Evolutionary conservation across 73 alveolate species (phyloP).

Genomic region (Paramecium biaurelia): DNA sequence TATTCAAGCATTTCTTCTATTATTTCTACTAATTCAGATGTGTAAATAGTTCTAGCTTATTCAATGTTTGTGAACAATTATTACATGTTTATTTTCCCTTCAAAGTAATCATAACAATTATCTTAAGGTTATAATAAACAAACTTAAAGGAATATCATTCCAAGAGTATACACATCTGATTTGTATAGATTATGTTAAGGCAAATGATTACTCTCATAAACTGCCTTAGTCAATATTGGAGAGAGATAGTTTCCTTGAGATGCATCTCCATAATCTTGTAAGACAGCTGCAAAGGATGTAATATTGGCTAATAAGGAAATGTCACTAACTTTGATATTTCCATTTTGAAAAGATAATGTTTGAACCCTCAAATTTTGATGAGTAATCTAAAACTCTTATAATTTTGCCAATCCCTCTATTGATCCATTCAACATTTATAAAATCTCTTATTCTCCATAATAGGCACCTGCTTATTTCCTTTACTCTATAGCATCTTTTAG

Average conservation of each 20-base stretch:
- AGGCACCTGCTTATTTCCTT: not conserved
- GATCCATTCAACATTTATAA: not conserved
- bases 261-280: constrained; percentile 10
- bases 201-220: not conserved
- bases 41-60: not conserved
- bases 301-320: not conserved
- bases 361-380: constrained; percentile 2
- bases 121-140: constrained; percentile 24
- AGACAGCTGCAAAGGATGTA: not conserved
- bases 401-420: constrained; percentile 21
- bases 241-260: not conserved
- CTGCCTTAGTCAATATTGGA: constrained; percentile 36
- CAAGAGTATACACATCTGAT: constrained; percentile 58
- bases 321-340: not conserved
- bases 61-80: not conserved
- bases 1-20: constrained; percentile 3
- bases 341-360: not conserved
- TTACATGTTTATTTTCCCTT: constrained; percentile 6
- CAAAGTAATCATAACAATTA: constrained; percentile 28
- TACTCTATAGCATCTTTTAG: not conserved
- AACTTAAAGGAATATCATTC: constrained; percentile 52
- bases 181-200: constrained; percentile 47
- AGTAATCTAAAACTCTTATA: not conserved
- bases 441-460: not conserved
- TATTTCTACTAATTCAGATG: not conserved